Percentiles rank a stretch among this genome's conserved stretches.
These are phyloP conservation scores for Condylostoma magnum DNA, from an alignment of 169 alveolate species.

Conservation along the genomic window DNA sequence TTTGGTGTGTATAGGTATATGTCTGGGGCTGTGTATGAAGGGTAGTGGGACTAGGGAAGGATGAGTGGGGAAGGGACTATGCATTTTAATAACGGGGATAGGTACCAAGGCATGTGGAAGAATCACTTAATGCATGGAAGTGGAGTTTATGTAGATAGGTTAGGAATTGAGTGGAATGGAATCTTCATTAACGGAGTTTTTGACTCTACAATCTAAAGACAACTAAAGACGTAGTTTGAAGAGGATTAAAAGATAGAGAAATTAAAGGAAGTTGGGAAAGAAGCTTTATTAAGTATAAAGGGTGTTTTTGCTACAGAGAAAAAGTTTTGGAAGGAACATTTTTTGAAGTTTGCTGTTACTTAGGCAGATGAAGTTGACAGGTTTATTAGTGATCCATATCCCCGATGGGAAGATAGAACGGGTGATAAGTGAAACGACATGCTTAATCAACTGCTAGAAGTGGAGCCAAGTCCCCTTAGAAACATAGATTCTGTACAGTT, in stretches of 20 bases:
- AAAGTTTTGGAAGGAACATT: constrained; percentile 27
- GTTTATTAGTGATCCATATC: constrained; percentile 20
- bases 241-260: not conserved
- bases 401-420: constrained; percentile 32
- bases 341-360: not conserved
- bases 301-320: constrained; percentile 1
- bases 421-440: constrained; percentile 31
- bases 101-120: constrained; percentile 44
- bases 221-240: constrained; percentile 18
- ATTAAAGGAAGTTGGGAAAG: not conserved
- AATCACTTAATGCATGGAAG: constrained; percentile 41
- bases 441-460: not conserved
- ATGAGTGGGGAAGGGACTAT: constrained; percentile 25
- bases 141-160: constrained; percentile 29
- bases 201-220: constrained; percentile 21
- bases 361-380: constrained; percentile 18
- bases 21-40: constrained; percentile 30
- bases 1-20: constrained; percentile 27
- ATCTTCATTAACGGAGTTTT: constrained; percentile 20
- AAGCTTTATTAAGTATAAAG: not conserved
- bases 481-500: not conserved
- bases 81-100: constrained; percentile 24
- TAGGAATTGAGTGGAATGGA: constrained; percentile 24
- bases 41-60: constrained; percentile 2
- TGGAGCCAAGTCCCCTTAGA: not conserved